phyloP scores from a whole-genome alignment of 345 rosid species.

The Clausena lansium region DNA sequence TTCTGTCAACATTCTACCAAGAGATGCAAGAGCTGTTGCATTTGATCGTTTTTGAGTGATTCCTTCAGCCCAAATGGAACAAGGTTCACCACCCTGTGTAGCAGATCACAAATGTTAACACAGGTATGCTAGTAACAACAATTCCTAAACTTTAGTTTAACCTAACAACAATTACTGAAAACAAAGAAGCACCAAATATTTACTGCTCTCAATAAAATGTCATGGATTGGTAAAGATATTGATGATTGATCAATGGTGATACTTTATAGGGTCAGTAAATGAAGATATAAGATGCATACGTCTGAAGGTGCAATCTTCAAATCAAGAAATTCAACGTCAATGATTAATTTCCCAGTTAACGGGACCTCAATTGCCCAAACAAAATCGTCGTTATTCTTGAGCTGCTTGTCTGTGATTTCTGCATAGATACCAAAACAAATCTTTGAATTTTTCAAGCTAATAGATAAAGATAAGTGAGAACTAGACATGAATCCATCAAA shows the following conservation, averaged over 20 bases:
- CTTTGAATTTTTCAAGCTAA: not conserved
- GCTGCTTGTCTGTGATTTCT: slow-evolving; percentile 72
- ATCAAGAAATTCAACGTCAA: slow-evolving; percentile 89
- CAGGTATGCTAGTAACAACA: slow-evolving; percentile 6
- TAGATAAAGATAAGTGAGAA: not conserved
- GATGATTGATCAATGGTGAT: not conserved
- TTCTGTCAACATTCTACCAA: slow-evolving; percentile 83
- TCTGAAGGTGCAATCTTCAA: slow-evolving; percentile 66
- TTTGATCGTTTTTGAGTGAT: slow-evolving; percentile 41
- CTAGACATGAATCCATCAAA: not conserved
- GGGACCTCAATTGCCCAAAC: slow-evolving; percentile 86
- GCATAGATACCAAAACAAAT: slow-evolving; percentile 15
- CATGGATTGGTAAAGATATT: not conserved
- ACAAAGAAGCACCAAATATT: not conserved
- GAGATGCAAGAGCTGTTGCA: slow-evolving; percentile 54
- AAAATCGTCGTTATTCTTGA: slow-evolving; percentile 76
- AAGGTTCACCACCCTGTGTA: slow-evolving; percentile 63
- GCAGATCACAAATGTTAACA: not conserved
- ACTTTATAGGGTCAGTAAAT: not conserved
- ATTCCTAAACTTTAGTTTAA: not conserved
- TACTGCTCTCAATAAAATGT: not conserved
- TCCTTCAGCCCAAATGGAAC: slow-evolving; percentile 83
- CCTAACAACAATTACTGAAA: not conserved
- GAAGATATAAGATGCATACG: slow-evolving; percentile 38
- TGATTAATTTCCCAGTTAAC: slow-evolving; percentile 75